Evolutionary conservation across 164 flowering plant species (phyloP).

Genomic region (Umbilicus rupestris): DNA sequence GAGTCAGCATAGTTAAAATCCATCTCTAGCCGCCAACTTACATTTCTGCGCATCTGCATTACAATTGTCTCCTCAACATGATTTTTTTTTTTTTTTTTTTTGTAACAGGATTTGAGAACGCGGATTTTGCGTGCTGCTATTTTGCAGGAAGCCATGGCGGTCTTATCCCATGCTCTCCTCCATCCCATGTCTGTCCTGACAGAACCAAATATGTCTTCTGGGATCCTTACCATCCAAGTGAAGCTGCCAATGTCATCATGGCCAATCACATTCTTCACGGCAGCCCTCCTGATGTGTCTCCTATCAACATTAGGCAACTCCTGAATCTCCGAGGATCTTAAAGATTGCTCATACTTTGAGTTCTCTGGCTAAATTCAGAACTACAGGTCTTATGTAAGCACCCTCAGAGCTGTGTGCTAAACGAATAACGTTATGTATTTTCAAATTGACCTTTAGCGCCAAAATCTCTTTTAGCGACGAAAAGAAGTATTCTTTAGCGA

Average conservation of each 20-base stretch:
- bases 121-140: conserved; percentile 44
- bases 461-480: no score
- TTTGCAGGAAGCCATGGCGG: conserved; percentile 49
- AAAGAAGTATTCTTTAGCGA: no score
- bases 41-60: no score
- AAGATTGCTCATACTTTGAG: not conserved
- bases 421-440: no score
- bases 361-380: not conserved
- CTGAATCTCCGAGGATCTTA: not conserved
- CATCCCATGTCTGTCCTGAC: conserved; percentile 43
- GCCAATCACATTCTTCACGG: conserved; percentile 49
- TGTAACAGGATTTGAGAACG: conserved; percentile 45
- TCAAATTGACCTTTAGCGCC: no score
- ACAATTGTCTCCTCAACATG: not conserved
- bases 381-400: no score
- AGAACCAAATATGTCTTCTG: conserved; percentile 60
- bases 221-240: conserved; percentile 73
- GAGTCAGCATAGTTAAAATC: not conserved
- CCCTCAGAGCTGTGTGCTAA: no score
- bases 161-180: conserved; percentile 43
- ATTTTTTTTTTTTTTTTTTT: not conserved
- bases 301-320: conserved; percentile 35
- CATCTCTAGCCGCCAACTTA: not conserved
- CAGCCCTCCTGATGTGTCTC: conserved; percentile 26
- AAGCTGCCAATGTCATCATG: conserved; percentile 44